Percentiles rank a stretch among this genome's conserved stretches.
phyloP scores from a whole-genome alignment of 1,284 basidiomycete species.

The Ustilago cynodontis region DNA sequence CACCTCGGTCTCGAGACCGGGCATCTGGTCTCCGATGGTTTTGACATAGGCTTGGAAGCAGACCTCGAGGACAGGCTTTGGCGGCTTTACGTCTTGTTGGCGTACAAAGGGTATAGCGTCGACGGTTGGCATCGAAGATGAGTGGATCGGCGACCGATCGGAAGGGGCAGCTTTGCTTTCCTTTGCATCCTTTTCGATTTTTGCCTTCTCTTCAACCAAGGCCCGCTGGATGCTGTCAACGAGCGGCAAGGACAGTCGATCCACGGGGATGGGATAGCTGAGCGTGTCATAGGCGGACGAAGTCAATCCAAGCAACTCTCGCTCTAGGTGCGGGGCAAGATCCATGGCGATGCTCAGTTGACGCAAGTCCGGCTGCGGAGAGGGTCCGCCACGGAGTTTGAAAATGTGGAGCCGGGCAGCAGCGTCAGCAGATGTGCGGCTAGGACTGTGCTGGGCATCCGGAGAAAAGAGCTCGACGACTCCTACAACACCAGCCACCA shows the following conservation, averaged over 20 bases:
- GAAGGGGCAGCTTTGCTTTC: background rate
- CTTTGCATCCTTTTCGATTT: background rate
- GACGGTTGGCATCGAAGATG: constrained; percentile 3
- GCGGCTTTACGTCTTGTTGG: constrained; percentile 36
- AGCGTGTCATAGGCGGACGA: constrained; percentile 35
- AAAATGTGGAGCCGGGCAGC: constrained; percentile 34
- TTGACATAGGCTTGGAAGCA: constrained; percentile 30
- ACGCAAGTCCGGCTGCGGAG: constrained; percentile 21
- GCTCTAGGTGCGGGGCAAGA: constrained; percentile 19
- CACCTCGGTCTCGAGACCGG: constrained; percentile 36
- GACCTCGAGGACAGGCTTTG: constrained; percentile 18
- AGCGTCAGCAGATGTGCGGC: background rate
- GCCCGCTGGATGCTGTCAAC: constrained; percentile 17
- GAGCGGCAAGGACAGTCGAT: constrained; percentile 33
- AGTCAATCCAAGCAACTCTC: constrained; percentile 22
- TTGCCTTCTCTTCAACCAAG: background rate
- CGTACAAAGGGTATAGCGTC: constrained; percentile 29
- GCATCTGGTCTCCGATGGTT: constrained; percentile 43
- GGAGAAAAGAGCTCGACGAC: constrained; percentile 24
- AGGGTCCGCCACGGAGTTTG: constrained; percentile 16
- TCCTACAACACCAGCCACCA: constrained; percentile 37
- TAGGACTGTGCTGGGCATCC: background rate
- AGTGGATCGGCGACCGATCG: constrained; percentile 8
- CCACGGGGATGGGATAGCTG: constrained; percentile 44
- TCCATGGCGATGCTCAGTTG: constrained; percentile 37